Conservation (phyloP, 441 rosid species). For the Flueggea neowawraea region DNA sequence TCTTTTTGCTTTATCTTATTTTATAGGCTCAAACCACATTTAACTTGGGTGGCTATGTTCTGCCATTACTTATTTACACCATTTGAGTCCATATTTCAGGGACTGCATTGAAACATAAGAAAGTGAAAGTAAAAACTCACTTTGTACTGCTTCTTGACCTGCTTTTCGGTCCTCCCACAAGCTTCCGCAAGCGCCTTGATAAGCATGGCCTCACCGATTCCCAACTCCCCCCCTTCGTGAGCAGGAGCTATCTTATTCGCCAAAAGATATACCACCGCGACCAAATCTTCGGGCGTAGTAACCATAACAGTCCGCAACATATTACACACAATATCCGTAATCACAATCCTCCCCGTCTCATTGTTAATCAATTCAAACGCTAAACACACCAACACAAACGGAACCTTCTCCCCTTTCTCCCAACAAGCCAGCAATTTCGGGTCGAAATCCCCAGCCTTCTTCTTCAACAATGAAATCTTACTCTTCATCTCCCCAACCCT, state of each 20-base stretch:
- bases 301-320: constrained; percentile 79
- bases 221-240: constrained; percentile 84
- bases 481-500: constrained; percentile 46
- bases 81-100: no score
- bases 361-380: constrained; percentile 68
- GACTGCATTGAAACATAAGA: no score
- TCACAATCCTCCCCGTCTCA: constrained; percentile 72
- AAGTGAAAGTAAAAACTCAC: constrained; percentile 20
- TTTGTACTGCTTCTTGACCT: constrained; percentile 66
- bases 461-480: constrained; percentile 54
- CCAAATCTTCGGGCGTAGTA: constrained; percentile 76
- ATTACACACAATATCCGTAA: constrained; percentile 81
- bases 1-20: no score
- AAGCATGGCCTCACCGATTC: constrained; percentile 74
- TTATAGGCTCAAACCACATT: no score
- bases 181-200: constrained; percentile 82
- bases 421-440: constrained; percentile 54
- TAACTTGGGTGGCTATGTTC: no score
- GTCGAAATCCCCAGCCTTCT: constrained; percentile 57
- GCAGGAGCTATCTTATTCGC: constrained; percentile 84
- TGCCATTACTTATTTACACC: no score
- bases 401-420: constrained; percentile 80
- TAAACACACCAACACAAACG: constrained; percentile 65
- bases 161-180: constrained; percentile 72
- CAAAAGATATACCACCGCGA: constrained; percentile 60